Evolutionary conservation across 2,329 filamentous ascomycete genomes (phyloP).

Genomic region (Beauveria australis): DNA sequence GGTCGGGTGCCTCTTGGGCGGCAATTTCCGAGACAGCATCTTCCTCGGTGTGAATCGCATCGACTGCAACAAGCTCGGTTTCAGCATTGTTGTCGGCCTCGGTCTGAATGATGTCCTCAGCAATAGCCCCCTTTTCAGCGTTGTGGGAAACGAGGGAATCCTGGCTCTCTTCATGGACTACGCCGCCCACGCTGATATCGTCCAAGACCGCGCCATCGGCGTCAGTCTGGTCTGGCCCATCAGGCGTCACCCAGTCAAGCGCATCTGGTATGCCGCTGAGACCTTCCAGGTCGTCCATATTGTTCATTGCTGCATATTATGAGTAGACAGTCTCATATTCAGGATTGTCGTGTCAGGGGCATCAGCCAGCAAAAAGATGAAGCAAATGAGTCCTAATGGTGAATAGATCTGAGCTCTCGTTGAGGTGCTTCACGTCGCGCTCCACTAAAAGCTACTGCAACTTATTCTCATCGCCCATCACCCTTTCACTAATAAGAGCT

Average conservation of each 20-base stretch:
- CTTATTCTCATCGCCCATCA: background rate
- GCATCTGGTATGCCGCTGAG: background rate
- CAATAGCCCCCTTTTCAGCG: background rate
- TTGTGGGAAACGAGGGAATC: background rate
- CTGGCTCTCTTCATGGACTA: background rate
- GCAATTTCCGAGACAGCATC: background rate
- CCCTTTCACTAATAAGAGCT: no score
- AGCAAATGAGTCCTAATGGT: background rate
- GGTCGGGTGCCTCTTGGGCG: background rate
- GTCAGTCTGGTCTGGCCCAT: background rate
- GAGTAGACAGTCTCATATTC: background rate
- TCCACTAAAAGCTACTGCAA: background rate
- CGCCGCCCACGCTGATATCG: background rate
- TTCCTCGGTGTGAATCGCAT: background rate
- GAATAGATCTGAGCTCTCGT: background rate
- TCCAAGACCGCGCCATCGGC: background rate
- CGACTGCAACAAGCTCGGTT: background rate
- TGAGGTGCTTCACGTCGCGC: slow-evolving; percentile 1
- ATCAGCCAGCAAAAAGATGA: background rate
- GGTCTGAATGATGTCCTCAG: background rate
- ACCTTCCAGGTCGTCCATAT: background rate
- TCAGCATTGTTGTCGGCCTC: background rate
- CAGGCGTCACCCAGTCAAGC: background rate
- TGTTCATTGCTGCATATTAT: slow-evolving; percentile 2
- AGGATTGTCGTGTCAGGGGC: background rate